Conservation (phyloP, 148 eudicot species). For the Silene latifolia region DNA sequence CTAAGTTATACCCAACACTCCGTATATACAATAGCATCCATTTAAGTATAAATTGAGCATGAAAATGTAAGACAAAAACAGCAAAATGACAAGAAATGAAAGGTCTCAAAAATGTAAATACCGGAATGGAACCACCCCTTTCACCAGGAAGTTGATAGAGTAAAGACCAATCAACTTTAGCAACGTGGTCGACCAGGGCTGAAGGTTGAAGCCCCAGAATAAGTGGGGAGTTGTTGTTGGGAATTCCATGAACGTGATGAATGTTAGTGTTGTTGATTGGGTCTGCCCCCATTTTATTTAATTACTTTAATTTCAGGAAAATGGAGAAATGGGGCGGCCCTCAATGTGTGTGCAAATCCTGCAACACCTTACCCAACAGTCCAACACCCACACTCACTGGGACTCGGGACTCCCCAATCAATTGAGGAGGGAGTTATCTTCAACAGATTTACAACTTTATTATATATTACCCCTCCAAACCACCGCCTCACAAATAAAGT, state of each 20-base stretch:
- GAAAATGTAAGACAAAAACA: no score
- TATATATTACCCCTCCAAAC: no score
- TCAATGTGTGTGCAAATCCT: no score
- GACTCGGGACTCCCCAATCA: no score
- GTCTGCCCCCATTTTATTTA: constrained; percentile 29
- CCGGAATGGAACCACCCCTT: constrained; percentile 85
- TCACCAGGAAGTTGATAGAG: constrained; percentile 75
- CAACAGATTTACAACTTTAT: no score
- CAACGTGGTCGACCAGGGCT: constrained; percentile 82
- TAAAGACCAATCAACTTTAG: constrained; percentile 72
- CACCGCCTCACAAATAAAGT: no score
- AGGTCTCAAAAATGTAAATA: constrained; percentile 15
- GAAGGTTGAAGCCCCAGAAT: constrained; percentile 75
- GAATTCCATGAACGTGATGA: not conserved
- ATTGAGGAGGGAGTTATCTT: no score
- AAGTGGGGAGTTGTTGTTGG: constrained; percentile 1
- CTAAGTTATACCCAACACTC: no score
- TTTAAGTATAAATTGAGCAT: no score
- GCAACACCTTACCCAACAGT: no score
- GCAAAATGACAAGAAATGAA: not conserved
- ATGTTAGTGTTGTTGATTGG: not conserved
- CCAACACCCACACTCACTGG: no score
- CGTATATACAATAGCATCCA: no score
- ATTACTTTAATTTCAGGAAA: not conserved
- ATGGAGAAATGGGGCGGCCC: not conserved